phyloP scores from a whole-genome alignment of 768 basidiomycete species.

The Leccinum subtestaceum region DNA sequence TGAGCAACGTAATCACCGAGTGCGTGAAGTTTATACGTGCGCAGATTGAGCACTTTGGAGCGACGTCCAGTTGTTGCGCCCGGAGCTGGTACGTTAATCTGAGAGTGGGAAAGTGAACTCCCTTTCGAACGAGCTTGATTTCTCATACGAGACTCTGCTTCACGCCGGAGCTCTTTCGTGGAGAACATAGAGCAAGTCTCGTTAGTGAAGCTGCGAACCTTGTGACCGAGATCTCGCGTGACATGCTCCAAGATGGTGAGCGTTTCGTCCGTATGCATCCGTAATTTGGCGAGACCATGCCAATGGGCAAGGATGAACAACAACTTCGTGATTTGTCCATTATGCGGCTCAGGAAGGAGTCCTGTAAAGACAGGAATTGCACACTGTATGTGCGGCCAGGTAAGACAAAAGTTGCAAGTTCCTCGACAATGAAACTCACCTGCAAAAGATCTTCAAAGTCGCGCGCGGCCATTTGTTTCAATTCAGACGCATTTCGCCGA shows the following conservation, averaged over 20 bases:
- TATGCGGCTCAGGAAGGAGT: not conserved
- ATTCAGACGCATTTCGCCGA: not conserved
- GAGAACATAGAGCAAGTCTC: too few species aligned
- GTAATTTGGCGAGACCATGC: not conserved
- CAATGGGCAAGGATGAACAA: not conserved
- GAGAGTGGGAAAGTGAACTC: too few species aligned
- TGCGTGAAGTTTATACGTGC: not conserved
- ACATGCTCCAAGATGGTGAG: not conserved
- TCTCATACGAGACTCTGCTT: too few species aligned
- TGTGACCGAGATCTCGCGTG: not conserved
- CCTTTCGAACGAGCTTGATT: too few species aligned
- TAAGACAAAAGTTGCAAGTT: not conserved
- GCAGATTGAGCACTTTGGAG: not conserved
- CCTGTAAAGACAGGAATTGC: not conserved
- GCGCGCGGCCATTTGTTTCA: not conserved
- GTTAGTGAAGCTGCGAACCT: accelerated
- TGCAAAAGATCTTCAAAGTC: not conserved
- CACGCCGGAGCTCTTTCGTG: too few species aligned
- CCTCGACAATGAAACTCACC: not conserved
- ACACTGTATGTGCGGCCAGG: not conserved
- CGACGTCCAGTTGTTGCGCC: too few species aligned
- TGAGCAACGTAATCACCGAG: not conserved
- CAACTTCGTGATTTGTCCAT: not conserved
- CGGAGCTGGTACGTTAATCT: too few species aligned
- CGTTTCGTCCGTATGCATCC: not conserved